A percentile compares a stretch with the other conserved stretches of the same genome.
phyloP scores from a whole-genome alignment of 176 grass and related monocot genomes.

The Otatea glauca region DNA sequence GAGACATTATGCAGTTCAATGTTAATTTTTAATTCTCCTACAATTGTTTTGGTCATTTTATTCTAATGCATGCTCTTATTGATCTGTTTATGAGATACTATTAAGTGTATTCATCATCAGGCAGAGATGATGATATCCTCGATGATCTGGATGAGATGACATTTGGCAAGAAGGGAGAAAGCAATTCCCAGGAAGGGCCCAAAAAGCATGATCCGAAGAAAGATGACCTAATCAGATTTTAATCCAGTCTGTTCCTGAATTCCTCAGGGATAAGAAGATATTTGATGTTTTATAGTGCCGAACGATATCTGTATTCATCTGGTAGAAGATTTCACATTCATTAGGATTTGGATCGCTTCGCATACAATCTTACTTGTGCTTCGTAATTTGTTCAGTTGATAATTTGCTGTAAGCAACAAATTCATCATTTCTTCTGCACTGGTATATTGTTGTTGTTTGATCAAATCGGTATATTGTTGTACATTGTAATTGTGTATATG shows the following conservation, averaged over 20 bases:
- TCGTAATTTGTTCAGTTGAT: constrained; percentile 37
- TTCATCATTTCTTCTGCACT: too few relatives aligned
- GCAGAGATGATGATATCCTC: constrained; percentile 82
- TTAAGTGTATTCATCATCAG: too few relatives aligned
- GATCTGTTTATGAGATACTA: too few relatives aligned
- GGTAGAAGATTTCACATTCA: constrained; percentile 53
- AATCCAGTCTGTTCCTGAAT: background rate
- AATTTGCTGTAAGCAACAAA: too few relatives aligned
- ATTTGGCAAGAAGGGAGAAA: constrained; percentile 81
- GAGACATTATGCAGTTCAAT: too few relatives aligned
- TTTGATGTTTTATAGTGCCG: constrained; percentile 42
- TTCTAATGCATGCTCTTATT: too few relatives aligned
- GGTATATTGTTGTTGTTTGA: too few relatives aligned
- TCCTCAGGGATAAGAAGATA: constrained; percentile 25
- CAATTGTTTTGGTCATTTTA: too few relatives aligned
- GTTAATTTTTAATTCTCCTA: too few relatives aligned
- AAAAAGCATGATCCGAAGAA: constrained; percentile 65
- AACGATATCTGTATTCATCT: constrained; percentile 39
- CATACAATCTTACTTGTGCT: constrained; percentile 27
- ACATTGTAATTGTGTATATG: too few relatives aligned
- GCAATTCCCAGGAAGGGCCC: constrained; percentile 53
- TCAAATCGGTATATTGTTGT: too few relatives aligned
- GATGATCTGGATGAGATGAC: constrained; percentile 92
- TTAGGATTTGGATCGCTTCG: constrained; percentile 43
- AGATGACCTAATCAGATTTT: constrained; percentile 88